Evolutionary conservation across 108 stramenopile genomes (phyloP).

Genomic region (Skeletonema grethae): DNA sequence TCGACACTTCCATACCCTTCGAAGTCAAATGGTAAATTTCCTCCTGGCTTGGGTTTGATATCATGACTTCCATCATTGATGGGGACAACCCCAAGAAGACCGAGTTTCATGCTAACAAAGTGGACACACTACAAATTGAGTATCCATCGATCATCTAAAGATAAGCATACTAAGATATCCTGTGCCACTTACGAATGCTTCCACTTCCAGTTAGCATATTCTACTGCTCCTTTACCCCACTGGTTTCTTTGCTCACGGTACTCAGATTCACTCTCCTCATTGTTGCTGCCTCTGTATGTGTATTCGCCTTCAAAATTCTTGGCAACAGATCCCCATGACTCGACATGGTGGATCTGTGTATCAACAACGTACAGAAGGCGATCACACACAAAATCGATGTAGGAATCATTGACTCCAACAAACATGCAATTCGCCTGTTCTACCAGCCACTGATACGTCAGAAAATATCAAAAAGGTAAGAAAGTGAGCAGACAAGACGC

Average conservation of each 20-base stretch:
- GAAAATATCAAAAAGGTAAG: background rate
- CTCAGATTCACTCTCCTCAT: slow-evolving; percentile 3
- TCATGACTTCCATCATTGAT: slow-evolving; percentile 8
- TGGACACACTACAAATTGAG: too few relatives aligned
- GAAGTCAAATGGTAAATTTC: slow-evolving; percentile 22
- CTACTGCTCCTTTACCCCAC: slow-evolving; percentile 10
- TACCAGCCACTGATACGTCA: slow-evolving; percentile 14
- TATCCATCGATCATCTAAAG: too few relatives aligned
- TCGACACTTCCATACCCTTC: background rate
- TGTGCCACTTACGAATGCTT: background rate
- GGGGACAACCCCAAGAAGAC: slow-evolving; percentile 1
- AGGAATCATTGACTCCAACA: slow-evolving; percentile 14
- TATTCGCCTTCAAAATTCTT: background rate
- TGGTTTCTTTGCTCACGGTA: background rate
- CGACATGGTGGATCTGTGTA: slow-evolving; percentile 16
- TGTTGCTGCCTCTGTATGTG: background rate
- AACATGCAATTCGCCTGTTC: slow-evolving; percentile 21
- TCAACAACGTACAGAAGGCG: slow-evolving; percentile 19
- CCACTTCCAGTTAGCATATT: slow-evolving; percentile 20
- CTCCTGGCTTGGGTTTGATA: slow-evolving; percentile 25
- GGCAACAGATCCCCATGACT: background rate
- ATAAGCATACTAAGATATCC: background rate
- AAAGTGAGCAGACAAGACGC: background rate
- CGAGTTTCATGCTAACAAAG: background rate
- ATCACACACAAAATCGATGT: slow-evolving; percentile 4